These are phyloP conservation scores for Sungouiella blattae DNA, from an alignment of 805 yeast species.

Conservation along the genomic window DNA sequence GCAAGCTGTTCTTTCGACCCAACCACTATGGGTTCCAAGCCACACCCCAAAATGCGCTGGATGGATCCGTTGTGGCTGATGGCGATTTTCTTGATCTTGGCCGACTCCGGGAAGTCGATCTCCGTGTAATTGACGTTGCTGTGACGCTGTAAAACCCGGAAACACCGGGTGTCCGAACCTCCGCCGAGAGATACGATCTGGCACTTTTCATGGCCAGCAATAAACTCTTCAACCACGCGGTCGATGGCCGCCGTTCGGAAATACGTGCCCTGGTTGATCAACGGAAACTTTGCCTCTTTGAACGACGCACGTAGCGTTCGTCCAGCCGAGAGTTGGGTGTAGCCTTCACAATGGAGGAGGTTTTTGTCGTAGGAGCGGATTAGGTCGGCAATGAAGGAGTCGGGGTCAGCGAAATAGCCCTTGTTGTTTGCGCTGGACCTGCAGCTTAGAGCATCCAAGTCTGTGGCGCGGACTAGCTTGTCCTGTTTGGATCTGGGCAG, in stretches of 20 bases:
- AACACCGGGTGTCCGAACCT: slow-evolving; percentile 73
- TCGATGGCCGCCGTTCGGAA: slow-evolving; percentile 56
- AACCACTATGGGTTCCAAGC: slow-evolving; percentile 10
- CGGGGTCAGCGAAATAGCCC: slow-evolving; percentile 44
- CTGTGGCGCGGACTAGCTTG: slow-evolving; percentile 53
- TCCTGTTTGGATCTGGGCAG: slow-evolving; percentile 37
- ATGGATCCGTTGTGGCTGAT: slow-evolving; percentile 35
- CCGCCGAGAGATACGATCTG: slow-evolving; percentile 75
- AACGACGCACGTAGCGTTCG: slow-evolving; percentile 40
- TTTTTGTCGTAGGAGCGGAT: slow-evolving; percentile 33
- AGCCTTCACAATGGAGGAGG: slow-evolving; percentile 38
- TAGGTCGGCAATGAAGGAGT: slow-evolving; percentile 30
- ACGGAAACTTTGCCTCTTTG: slow-evolving; percentile 49
- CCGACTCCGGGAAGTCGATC: slow-evolving; percentile 59
- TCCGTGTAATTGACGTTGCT: slow-evolving; percentile 47
- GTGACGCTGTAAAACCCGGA: slow-evolving; percentile 40
- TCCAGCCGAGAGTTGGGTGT: slow-evolving; percentile 35
- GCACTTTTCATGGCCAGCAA: slow-evolving; percentile 25
- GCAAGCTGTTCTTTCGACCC: slow-evolving; percentile 22
- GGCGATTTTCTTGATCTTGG: slow-evolving; percentile 47
- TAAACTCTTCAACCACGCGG: slow-evolving; percentile 39
- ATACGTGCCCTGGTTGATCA: slow-evolving; percentile 71
- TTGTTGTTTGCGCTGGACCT: slow-evolving; percentile 49
- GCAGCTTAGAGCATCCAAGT: slow-evolving; percentile 68
- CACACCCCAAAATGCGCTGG: slow-evolving; percentile 19